phyloP scores from a whole-genome alignment of 345 rosid genomes.

The Psidium guajava region DNA sequence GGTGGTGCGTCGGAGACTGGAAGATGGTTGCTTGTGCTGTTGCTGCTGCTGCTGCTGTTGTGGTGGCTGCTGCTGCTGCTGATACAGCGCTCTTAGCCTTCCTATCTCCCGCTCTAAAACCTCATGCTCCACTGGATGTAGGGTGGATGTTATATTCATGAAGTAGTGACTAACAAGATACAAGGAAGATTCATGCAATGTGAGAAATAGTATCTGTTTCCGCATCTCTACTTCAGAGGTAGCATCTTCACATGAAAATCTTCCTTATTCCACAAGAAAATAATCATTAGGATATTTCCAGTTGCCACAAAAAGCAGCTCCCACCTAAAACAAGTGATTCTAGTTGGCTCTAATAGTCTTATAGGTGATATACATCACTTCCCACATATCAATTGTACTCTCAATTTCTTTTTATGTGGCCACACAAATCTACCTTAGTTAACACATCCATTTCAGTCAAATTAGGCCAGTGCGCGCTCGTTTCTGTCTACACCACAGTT shows the following conservation, averaged over 20 bases:
- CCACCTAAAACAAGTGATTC: background rate
- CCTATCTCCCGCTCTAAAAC: slow-evolving; percentile 91
- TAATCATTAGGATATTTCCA: background rate
- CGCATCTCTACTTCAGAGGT: background rate
- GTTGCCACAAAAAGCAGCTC: background rate
- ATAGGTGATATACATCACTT: background rate
- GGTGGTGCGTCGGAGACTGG: slow-evolving; percentile 54
- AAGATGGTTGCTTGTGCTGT: slow-evolving; percentile 36
- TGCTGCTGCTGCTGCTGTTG: slow-evolving; percentile 31
- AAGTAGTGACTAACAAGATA: background rate
- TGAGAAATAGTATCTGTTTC: background rate
- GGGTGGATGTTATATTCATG: background rate
- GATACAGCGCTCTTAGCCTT: slow-evolving; percentile 61
- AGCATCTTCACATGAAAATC: background rate
- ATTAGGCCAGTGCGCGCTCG: background rate
- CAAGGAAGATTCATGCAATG: background rate
- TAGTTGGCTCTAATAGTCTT: background rate
- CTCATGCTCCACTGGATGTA: slow-evolving; percentile 82
- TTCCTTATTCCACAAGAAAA: background rate
- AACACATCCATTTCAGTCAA: background rate
- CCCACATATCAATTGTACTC: background rate
- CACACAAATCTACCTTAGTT: background rate
- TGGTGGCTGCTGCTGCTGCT: slow-evolving; percentile 43
- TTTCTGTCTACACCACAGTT: background rate
- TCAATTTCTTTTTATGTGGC: background rate